Evolutionary conservation across 2,329 filamentous ascomycete species (phyloP).

Genomic region (Lachnellula hyalina): DNA sequence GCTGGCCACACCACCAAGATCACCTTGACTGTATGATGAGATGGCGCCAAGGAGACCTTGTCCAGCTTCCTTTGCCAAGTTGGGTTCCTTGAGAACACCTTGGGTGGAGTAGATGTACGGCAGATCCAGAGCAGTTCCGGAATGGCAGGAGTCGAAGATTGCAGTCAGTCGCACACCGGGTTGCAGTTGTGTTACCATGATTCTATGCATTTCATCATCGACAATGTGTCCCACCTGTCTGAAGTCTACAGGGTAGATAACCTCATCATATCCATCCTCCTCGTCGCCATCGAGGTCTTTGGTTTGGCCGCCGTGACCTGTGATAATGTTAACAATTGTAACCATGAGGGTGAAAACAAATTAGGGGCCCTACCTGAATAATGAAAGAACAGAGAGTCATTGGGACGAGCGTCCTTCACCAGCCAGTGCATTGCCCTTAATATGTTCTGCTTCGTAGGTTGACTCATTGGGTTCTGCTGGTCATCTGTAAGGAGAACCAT

Average conservation of each 20-base stretch:
- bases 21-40: slow-evolving; percentile 67
- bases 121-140: slow-evolving; percentile 57
- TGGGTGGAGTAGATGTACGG: slow-evolving; percentile 53
- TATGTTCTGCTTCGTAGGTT: slow-evolving; percentile 93
- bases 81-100: slow-evolving; percentile 51
- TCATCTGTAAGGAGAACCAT: slow-evolving; percentile 97
- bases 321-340: not conserved
- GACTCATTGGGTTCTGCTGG: slow-evolving; percentile 93
- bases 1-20: slow-evolving; percentile 73
- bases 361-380: slow-evolving; percentile 68
- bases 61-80: slow-evolving; percentile 35
- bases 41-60: slow-evolving; percentile 56
- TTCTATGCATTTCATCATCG: slow-evolving; percentile 74
- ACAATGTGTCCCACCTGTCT: slow-evolving; percentile 70
- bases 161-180: slow-evolving; percentile 73
- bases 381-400: slow-evolving; percentile 95
- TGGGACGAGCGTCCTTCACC: slow-evolving; percentile 84
- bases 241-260: slow-evolving; percentile 79
- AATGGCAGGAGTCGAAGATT: slow-evolving; percentile 64
- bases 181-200: slow-evolving; percentile 68
- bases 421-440: slow-evolving; percentile 97
- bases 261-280: slow-evolving; percentile 75
- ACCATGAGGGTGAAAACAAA: slow-evolving; percentile 13
- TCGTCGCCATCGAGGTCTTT: slow-evolving; percentile 74
- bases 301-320: slow-evolving; percentile 74